Evolutionary conservation across 768 basidiomycete genomes (phyloP).

Genomic region (Serendipita sp.): DNA sequence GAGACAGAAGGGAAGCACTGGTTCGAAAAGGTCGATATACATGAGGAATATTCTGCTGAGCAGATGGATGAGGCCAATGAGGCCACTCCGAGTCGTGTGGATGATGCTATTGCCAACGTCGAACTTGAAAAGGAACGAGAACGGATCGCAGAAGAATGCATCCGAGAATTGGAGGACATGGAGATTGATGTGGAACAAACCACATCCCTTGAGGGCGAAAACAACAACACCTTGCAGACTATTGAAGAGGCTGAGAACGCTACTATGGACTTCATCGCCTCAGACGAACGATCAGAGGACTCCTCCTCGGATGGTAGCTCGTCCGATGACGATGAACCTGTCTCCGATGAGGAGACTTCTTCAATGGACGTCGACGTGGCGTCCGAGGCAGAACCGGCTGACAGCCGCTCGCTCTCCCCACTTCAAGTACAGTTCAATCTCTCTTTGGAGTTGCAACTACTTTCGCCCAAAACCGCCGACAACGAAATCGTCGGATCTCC

Average conservation of each 20-base stretch:
- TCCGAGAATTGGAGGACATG: slow-evolving; percentile 2
- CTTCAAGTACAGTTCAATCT: too few species aligned
- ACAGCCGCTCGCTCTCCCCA: too few species aligned
- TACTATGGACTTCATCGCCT: neutral
- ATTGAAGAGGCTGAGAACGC: neutral
- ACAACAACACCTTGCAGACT: neutral
- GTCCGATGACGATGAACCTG: neutral
- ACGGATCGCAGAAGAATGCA: neutral
- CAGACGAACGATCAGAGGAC: neutral
- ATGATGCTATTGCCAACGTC: neutral
- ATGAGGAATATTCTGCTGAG: neutral
- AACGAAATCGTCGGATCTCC: too few species aligned
- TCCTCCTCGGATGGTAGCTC: neutral
- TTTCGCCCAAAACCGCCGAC: too few species aligned
- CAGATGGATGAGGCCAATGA: neutral
- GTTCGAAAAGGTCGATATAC: neutral
- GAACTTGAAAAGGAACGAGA: neutral
- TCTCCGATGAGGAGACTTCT: neutral
- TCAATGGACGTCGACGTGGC: neutral
- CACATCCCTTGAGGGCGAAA: neutral
- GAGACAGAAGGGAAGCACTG: neutral
- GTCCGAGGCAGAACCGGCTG: neutral
- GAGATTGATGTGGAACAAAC: neutral
- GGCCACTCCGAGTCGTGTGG: neutral
- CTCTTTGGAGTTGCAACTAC: too few species aligned